phyloP scores from a whole-genome alignment of 805 yeast genomes.

The Starmera caribaea region DNA sequence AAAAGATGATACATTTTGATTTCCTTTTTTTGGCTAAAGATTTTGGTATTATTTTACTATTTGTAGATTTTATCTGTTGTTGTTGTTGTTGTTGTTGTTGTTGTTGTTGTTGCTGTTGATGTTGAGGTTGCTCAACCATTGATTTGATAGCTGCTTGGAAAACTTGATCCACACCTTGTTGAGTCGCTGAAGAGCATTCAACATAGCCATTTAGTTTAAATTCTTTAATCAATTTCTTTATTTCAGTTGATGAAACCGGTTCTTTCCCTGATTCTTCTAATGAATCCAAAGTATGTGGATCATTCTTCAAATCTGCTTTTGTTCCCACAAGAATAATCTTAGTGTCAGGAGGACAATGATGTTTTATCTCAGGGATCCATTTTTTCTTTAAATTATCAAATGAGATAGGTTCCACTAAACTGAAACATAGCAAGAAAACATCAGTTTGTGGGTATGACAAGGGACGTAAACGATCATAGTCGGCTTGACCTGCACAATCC shows the following conservation, averaged over 20 bases:
- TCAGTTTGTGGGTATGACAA: conserved; percentile 89
- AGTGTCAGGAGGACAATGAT: conserved; percentile 67
- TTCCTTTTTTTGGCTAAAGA: too few relatives aligned
- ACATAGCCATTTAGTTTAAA: conserved; percentile 64
- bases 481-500: conserved; percentile 97
- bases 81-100: neutral
- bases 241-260: conserved; percentile 58
- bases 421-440: conserved; percentile 77
- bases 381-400: conserved; percentile 73
- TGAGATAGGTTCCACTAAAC: conserved; percentile 72
- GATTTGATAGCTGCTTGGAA: conserved; percentile 75
- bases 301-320: conserved; percentile 80
- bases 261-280: conserved; percentile 50
- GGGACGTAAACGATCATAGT: conserved; percentile 83
- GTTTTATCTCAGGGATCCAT: conserved; percentile 81
- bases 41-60: too few relatives aligned
- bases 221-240: conserved; percentile 56
- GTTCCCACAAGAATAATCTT: conserved; percentile 76
- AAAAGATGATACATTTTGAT: too few relatives aligned
- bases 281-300: conserved; percentile 58
- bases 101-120: conserved; percentile 1
- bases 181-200: conserved; percentile 89
- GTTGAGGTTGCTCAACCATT: conserved; percentile 31
- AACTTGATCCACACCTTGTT: conserved; percentile 74
- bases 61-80: neutral